Evolutionary conservation across 1,284 basidiomycete species (phyloP), one percentile per base, ranked within the genome.

Genomic region (Malassezia sp.): DNA sequence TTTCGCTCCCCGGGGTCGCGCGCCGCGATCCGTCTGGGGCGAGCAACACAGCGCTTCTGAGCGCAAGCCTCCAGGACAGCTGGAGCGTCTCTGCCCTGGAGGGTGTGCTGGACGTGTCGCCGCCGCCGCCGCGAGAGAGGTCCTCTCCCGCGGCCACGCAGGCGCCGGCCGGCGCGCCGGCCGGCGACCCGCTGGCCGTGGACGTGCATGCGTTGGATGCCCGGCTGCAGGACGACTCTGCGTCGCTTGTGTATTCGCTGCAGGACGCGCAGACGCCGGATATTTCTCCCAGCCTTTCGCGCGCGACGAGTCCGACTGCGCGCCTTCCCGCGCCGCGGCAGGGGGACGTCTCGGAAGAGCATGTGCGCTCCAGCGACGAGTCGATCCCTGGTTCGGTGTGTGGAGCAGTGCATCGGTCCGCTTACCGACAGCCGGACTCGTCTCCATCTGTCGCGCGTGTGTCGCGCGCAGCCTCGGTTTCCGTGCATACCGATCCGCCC

Each of bases 1-100:
- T 50, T 10, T 40, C 42, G 4, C 22, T 50, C 7, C 48, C 48
- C 2, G 48, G 48, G 23, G 24, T 38, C 7, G 26, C 18, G 15
- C 42, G 42, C 4, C 48, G 42, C 14, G 48, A n/a, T n/a, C n/a
- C n/a, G n/a, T n/a, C n/a, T n/a, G n/a, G n/a, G n/a, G n/a, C n/a
- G n/a, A n/a, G n/a, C n/a, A n/a, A n/a, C n/a, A 30, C 10, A 12
- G 8, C 11, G 26, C 17, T 2, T 41, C 28, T 9, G 26, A 27
- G 26, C 26, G 6, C 6, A 6, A 32, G 23, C 17, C 23, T 31
- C 30, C 31, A 34, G 32, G 18, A 34, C 20, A 31, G 28, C 24
- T 11, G 11, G 20, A 24, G 38, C 28, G 38, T n/a, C n/a, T n/a
- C n/a, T n/a, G n/a, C n/a, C n/a, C n/a, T n/a, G n/a, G 26, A 27